phyloP scores from a whole-genome alignment of 2,329 filamentous ascomycete species.

The Penicillium janthinellum region DNA sequence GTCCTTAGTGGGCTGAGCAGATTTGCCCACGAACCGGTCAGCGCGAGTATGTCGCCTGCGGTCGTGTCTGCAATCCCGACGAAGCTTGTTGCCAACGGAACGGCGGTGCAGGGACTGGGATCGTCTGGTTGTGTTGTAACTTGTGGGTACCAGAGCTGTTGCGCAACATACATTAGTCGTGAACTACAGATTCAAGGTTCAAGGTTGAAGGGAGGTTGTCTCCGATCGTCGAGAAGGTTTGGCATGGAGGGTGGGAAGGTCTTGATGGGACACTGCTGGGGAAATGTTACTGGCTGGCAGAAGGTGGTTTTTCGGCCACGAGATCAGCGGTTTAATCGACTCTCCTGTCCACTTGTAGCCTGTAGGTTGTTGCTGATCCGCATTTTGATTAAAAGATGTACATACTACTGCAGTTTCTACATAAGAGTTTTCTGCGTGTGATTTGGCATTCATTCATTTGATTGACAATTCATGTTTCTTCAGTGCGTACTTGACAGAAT shows the following conservation, averaged over 20 bases:
- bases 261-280: not conserved
- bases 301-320: not conserved
- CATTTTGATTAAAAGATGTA: not conserved
- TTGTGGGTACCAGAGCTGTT: not conserved
- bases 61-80: conserved; percentile 9
- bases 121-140: not conserved
- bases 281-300: not conserved
- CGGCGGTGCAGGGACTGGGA: conserved; percentile 2
- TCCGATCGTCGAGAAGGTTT: not conserved
- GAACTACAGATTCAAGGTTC: too few species aligned
- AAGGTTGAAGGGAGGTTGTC: not conserved
- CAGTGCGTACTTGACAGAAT: not conserved
- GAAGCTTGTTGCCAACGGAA: conserved; percentile 18
- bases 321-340: not conserved
- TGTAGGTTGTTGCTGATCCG: not conserved
- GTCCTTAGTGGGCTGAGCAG: conserved; percentile 11
- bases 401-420: too few species aligned
- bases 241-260: not conserved
- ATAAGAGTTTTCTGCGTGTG: not conserved
- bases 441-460: not conserved
- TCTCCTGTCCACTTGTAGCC: not conserved
- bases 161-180: not conserved
- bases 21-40: conserved; percentile 17
- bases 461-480: not conserved
- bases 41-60: not conserved